phyloP scores from a whole-genome alignment of 306 rosid species.

The Vigna radiata region DNA sequence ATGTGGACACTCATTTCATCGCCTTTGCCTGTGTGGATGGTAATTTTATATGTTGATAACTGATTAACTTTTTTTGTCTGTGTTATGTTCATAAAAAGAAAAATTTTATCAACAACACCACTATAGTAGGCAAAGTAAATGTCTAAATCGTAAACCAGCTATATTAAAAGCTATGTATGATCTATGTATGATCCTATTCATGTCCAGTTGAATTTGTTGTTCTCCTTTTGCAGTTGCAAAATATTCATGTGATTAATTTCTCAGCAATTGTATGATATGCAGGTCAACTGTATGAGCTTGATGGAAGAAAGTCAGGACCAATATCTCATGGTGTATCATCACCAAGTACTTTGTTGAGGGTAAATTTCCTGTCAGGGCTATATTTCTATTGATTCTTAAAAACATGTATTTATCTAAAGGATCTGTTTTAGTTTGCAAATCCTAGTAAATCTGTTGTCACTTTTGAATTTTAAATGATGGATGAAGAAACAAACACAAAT shows the following conservation, averaged over 20 bases:
- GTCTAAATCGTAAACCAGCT: neutral
- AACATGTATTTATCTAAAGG: slow-evolving; percentile 4
- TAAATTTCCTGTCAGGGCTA: slow-evolving; percentile 43
- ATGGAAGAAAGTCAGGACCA: slow-evolving; percentile 80
- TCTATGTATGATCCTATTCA: neutral
- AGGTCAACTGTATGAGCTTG: slow-evolving; percentile 92
- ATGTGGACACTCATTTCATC: slow-evolving; percentile 81
- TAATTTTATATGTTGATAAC: slow-evolving; percentile 33
- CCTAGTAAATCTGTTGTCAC: neutral
- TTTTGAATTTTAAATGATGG: slow-evolving; percentile 18
- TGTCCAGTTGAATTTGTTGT: slow-evolving; percentile 13
- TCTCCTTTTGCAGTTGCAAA: neutral
- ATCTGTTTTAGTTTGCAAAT: slow-evolving; percentile 28
- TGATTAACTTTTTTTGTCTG: slow-evolving; percentile 1
- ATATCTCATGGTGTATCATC: slow-evolving; percentile 84
- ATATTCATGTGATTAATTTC: slow-evolving; percentile 12
- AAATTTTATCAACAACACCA: neutral
- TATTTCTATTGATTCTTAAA: slow-evolving; percentile 15
- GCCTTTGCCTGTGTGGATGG: slow-evolving; percentile 84
- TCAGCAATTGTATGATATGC: slow-evolving; percentile 9
- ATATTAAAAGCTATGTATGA: neutral
- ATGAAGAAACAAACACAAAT: neutral
- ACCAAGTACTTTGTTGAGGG: slow-evolving; percentile 69
- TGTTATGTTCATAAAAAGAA: slow-evolving; percentile 14
- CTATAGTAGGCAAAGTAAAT: neutral